Evolutionary conservation across 495 filamentous ascomycete genomes (phyloP).

Genomic region (Xylaria intraflava): DNA sequence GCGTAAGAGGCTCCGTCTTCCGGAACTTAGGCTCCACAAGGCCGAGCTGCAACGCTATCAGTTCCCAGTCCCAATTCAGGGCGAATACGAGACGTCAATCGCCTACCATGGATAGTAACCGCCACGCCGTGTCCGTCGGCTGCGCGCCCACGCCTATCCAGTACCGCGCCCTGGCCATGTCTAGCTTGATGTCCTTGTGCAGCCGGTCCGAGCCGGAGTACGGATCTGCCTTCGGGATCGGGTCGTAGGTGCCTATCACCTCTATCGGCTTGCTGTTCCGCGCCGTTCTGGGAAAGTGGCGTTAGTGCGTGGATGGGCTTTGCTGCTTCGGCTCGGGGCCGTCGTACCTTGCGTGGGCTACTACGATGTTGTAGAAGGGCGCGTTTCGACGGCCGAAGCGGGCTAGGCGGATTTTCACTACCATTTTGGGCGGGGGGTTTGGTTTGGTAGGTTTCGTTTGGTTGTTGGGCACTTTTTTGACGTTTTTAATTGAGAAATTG

Average conservation of each 20-base stretch:
- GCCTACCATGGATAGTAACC: conserved; percentile 76
- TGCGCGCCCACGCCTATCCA: conserved; percentile 97
- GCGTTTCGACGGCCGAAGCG: conserved; percentile 83
- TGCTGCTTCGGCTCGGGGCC: background rate
- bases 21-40: conserved; percentile 26
- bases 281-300: conserved; percentile 61
- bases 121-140: conserved; percentile 81
- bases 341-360: conserved; percentile 84
- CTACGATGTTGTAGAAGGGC: conserved; percentile 96
- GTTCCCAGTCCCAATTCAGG: background rate
- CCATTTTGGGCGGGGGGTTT: conserved; percentile 53
- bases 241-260: conserved; percentile 93
- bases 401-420: conserved; percentile 84
- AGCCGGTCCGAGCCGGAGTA: conserved; percentile 59
- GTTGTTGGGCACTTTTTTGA: background rate
- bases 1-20: conserved; percentile 21
- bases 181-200: conserved; percentile 85
- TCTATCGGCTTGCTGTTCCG: conserved; percentile 82
- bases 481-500: no score
- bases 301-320: background rate
- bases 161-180: conserved; percentile 75
- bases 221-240: conserved; percentile 66
- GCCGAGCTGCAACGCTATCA: conserved; percentile 17
- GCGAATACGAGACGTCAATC: background rate
- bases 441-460: background rate